Evolutionary conservation across 2,329 filamentous ascomycete genomes (phyloP).

Genomic region (Cryphonectria carpinicola): DNA sequence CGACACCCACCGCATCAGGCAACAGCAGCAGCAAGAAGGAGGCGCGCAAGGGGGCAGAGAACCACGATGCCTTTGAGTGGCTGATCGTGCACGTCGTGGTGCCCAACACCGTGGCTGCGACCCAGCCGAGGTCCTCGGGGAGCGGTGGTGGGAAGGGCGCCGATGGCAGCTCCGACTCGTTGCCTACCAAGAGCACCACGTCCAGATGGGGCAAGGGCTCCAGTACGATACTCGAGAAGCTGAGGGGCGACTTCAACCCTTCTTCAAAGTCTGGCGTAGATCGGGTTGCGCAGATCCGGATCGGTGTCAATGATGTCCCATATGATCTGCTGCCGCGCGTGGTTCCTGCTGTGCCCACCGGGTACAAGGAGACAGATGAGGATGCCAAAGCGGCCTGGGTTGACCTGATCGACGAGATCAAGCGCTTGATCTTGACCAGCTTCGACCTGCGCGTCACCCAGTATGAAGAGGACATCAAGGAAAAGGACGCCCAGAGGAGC

Average conservation of each 20-base stretch:
- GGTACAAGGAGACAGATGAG: slow-evolving; percentile 71
- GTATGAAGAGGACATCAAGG: slow-evolving; percentile 96
- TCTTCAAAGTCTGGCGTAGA: slow-evolving; percentile 72
- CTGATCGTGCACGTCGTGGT: slow-evolving; percentile 90
- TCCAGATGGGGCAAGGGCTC: slow-evolving; percentile 80
- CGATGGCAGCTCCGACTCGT: slow-evolving; percentile 53
- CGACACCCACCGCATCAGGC: slow-evolving; percentile 54
- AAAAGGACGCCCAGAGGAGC: slow-evolving; percentile 84
- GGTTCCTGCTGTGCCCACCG: slow-evolving; percentile 64
- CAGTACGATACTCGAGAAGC: slow-evolving; percentile 84
- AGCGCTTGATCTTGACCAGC: slow-evolving; percentile 81
- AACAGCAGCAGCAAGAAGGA: slow-evolving; percentile 52
- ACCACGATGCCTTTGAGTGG: slow-evolving; percentile 97
- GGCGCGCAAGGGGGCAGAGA: slow-evolving; percentile 70
- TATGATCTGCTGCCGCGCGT: slow-evolving; percentile 67
- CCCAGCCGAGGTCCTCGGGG: slow-evolving; percentile 69
- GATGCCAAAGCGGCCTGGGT: slow-evolving; percentile 83
- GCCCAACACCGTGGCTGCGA: slow-evolving; percentile 80
- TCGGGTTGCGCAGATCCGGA: slow-evolving; percentile 81
- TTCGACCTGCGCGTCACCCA: slow-evolving; percentile 91
- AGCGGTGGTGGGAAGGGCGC: slow-evolving; percentile 50
- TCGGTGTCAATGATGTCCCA: slow-evolving; percentile 71
- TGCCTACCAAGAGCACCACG: slow-evolving; percentile 55
- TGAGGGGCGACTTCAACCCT: slow-evolving; percentile 87
- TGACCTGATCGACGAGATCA: slow-evolving; percentile 84